A percentile compares a stretch with the other conserved stretches of the same genome.
These are phyloP conservation scores for Phytopythium litorale DNA, from an alignment of 352 stramenopile genomes.

Conservation along the genomic window DNA sequence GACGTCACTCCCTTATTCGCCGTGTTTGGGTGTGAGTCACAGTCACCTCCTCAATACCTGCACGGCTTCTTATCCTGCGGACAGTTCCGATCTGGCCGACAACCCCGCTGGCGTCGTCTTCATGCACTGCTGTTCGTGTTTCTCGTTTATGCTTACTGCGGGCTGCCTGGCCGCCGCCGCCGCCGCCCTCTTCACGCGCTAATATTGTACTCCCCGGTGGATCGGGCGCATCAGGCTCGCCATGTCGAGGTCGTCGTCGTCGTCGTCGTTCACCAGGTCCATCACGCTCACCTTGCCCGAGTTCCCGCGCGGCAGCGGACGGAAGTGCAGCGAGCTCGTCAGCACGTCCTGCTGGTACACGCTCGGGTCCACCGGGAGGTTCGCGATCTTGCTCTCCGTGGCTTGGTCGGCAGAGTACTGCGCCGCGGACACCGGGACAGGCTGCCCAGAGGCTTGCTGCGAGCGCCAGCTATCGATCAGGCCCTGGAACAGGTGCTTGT, in stretches of 20 bases:
- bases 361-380: slow-evolving; percentile 38
- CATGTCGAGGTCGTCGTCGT: slow-evolving; percentile 44
- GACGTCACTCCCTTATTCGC: background rate
- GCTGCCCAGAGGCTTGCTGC: slow-evolving; percentile 13
- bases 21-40: background rate
- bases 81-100: no score
- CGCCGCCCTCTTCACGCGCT: slow-evolving; percentile 7
- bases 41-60: background rate
- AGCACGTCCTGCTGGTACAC: slow-evolving; percentile 27
- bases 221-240: slow-evolving; percentile 62
- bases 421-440: slow-evolving; percentile 17
- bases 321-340: slow-evolving; percentile 35
- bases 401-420: slow-evolving; percentile 8
- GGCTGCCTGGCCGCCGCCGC: background rate
- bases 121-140: background rate
- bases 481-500: slow-evolving; percentile 67
- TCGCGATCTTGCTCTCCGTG: slow-evolving; percentile 16
- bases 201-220: slow-evolving; percentile 57
- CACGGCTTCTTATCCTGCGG: background rate
- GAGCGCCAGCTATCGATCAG: slow-evolving; percentile 52
- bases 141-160: slow-evolving; percentile 3
- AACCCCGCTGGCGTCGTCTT: background rate
- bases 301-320: slow-evolving; percentile 24
- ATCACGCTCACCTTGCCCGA: slow-evolving; percentile 16
- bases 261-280: slow-evolving; percentile 40